Conservation (phyloP, 2,329 filamentous ascomycete genomes). For the Trichoderma sp. region DNA sequence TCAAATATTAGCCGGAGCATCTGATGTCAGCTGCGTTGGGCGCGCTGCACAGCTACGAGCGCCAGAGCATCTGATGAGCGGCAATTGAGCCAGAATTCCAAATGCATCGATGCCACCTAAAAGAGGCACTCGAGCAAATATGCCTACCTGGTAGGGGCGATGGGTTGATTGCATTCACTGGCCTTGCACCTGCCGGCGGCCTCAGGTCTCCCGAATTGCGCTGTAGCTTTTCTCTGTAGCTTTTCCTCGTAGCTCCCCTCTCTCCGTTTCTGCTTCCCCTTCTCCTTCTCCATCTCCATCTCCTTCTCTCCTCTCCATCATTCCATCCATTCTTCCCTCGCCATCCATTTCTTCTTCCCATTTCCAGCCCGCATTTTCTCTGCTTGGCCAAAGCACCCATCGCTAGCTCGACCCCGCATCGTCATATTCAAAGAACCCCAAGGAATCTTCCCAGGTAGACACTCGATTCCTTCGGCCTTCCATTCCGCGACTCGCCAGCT, state of each 20-base stretch:
- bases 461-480: background rate
- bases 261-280: background rate
- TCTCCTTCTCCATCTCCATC: background rate
- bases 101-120: too few relatives aligned
- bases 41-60: too few relatives aligned
- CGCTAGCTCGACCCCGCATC: slow-evolving; percentile 13
- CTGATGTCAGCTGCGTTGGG: too few relatives aligned
- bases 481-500: background rate
- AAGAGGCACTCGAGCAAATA: too few relatives aligned
- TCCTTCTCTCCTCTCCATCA: background rate
- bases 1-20: too few relatives aligned
- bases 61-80: too few relatives aligned
- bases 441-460: slow-evolving; percentile 4
- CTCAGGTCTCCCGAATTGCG: background rate
- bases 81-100: too few relatives aligned
- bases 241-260: background rate
- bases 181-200: background rate
- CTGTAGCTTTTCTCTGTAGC: background rate
- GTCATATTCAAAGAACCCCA: background rate
- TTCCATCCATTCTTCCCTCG: background rate
- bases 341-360: background rate
- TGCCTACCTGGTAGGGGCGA: too few relatives aligned
- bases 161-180: background rate
- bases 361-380: too few relatives aligned
- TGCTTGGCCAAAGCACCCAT: background rate